Evolutionary conservation across 331 rosid genomes (phyloP).

Genomic region (Pyracantha coccinea): DNA sequence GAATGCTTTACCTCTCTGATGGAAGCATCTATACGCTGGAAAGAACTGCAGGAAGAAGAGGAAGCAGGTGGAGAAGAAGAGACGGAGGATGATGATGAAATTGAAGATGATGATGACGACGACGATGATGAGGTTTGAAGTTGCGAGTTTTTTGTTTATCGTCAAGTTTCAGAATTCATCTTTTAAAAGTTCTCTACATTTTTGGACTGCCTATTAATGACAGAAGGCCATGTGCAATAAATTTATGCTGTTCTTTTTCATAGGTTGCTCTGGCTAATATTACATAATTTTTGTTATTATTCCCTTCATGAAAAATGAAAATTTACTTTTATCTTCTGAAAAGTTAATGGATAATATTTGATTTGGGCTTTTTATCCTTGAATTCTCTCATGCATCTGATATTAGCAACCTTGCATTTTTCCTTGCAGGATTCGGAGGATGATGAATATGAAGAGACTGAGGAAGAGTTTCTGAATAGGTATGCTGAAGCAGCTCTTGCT

Average conservation of each 20-base stretch:
- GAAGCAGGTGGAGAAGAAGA: conserved; percentile 39
- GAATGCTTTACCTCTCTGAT: conserved; percentile 57
- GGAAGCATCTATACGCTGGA: conserved; percentile 55
- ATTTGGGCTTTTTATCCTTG: conserved; percentile 10
- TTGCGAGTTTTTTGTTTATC: conserved; percentile 9
- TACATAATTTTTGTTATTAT: neutral
- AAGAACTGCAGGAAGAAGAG: conserved; percentile 42
- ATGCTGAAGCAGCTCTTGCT: conserved; percentile 75
- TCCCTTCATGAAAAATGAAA: neutral
- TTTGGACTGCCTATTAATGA: neutral
- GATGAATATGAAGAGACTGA: conserved; percentile 81
- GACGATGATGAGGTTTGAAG: conserved; percentile 62
- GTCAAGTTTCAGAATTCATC: conserved; percentile 1
- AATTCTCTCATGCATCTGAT: neutral
- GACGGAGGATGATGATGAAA: conserved; percentile 31
- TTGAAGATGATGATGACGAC: conserved; percentile 55
- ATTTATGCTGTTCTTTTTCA: neutral
- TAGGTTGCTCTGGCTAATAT: neutral
- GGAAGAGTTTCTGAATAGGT: conserved; percentile 70
- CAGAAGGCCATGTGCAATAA: neutral
- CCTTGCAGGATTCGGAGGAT: conserved; percentile 59
- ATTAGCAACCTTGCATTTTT: neutral
- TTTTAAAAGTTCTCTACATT: neutral
- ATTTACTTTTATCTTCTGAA: neutral
- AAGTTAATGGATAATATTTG: neutral